Evolutionary conservation across 2,329 filamentous ascomycete genomes (phyloP), one percentile per base, ranked within the genome.

Genomic region (Eutypa lata): DNA sequence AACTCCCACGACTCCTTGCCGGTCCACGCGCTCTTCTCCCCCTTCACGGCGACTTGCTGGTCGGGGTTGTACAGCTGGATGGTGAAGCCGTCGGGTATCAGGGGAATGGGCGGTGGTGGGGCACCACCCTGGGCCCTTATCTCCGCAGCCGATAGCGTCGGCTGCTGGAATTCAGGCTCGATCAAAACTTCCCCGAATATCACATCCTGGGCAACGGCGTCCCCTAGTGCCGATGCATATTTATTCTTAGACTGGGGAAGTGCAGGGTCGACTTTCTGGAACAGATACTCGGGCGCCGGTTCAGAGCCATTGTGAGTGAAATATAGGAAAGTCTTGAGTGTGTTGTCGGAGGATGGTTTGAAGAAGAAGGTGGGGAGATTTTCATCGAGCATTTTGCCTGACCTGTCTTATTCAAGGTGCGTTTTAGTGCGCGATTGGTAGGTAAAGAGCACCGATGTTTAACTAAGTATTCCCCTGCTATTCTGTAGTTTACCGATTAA

Each of bases 31-130:
- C 89, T 87, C 40, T 86, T 80, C 61, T 88, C 84, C 63, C 86
- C 82, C 61, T 81, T 85, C 35, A 97, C 81, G 1, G 77, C 63
- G 19, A 97, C 77, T 61, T 88, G 81, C 70, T 94, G 91, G 68
- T 97, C 93, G 0, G 94, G 94, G 68, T 96, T 94, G 77, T 97
- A 97, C 3, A 99, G 84, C 63, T 93, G 88, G 38, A 97, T 80
- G n/a, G 81, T 79, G 69, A 97, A 96, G 50, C 83, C 78, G 52
- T 87, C 86, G 0, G 93, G 92, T 26, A 90, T 81, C 33, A 90
- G 78, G 10, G 92, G 88, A 54, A 88, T 81, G 1, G 88, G 86
- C 16, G 81, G 82, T 21, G 81, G 86, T 3, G 81, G 75, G 1
- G 84, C 73, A 16, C 87, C 88, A 55, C 85, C 86, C 65, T 88